A percentile compares a stretch with the other conserved stretches of the same genome.
These are phyloP conservation scores for Bruguiera gymnorhiza DNA, from an alignment of 345 rosid genomes.

Conservation along the genomic window DNA sequence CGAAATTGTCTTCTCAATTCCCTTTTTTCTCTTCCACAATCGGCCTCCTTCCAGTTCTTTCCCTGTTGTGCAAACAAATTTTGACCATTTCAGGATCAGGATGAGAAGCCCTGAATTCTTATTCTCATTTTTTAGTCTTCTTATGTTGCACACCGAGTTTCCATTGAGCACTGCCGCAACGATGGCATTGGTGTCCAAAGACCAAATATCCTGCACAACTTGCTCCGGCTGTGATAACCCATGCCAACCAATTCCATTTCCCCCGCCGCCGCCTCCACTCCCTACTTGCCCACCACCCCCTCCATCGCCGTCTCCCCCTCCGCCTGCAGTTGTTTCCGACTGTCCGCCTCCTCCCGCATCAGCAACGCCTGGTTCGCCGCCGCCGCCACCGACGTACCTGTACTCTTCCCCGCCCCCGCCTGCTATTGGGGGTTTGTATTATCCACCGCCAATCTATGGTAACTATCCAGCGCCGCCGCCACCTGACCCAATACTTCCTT, in stretches of 20 bases:
- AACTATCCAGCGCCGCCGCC: conserved; percentile 28
- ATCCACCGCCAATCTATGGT: conserved; percentile 17
- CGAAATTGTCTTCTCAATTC: too few relatives aligned
- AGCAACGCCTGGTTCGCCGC: conserved; percentile 5
- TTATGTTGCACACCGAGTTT: conserved; percentile 3
- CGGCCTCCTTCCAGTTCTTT: background rate
- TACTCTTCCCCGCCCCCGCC: conserved; percentile 28
- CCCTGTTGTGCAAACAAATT: background rate
- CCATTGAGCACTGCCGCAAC: conserved; percentile 2
- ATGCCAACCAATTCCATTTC: conserved; percentile 30
- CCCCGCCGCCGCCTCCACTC: conserved; percentile 21
- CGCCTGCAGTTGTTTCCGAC: conserved; percentile 16
- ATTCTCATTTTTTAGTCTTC: background rate
- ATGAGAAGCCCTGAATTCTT: background rate
- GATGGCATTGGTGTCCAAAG: conserved; percentile 17
- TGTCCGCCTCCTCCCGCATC: conserved; percentile 37
- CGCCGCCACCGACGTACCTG: conserved; percentile 9
- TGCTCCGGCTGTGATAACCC: conserved; percentile 37
- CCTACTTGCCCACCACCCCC: conserved; percentile 31
- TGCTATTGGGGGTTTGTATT: conserved; percentile 8
- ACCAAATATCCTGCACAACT: conserved; percentile 34
- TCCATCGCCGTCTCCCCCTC: conserved; percentile 23
- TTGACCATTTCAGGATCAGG: background rate
- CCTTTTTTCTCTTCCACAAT: background rate
- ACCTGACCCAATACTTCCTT: conserved; percentile 23